These are phyloP conservation scores for Botrytis elliptica DNA, from an alignment of 2,329 filamentous ascomycete genomes.

Conservation along the genomic window DNA sequence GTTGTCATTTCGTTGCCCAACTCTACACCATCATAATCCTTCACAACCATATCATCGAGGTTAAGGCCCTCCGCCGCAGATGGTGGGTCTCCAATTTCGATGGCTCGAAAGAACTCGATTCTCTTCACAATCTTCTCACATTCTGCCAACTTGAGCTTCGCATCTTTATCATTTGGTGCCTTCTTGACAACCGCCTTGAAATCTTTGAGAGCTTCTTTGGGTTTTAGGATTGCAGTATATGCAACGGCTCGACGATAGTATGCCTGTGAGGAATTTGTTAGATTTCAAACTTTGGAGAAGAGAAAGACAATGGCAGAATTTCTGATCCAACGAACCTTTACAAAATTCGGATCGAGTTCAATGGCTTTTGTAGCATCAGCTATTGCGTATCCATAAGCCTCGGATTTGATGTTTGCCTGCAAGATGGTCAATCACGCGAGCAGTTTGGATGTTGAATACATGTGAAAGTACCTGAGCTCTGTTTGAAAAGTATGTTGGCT, in stretches of 20 bases:
- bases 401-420: conserved; percentile 90
- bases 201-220: conserved; percentile 84
- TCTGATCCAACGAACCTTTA: conserved; percentile 63
- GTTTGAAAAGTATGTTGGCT: conserved; percentile 92
- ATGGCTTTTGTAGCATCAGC: conserved; percentile 88
- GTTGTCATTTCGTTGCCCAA: conserved; percentile 85
- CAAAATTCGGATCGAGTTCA: conserved; percentile 80
- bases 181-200: conserved; percentile 89
- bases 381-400: conserved; percentile 91
- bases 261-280: conserved; percentile 54
- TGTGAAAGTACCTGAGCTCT: conserved; percentile 74
- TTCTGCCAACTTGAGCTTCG: conserved; percentile 84
- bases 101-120: conserved; percentile 89
- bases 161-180: conserved; percentile 85
- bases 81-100: conserved; percentile 87
- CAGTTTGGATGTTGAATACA: conserved; percentile 34
- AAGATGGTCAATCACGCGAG: conserved; percentile 50
- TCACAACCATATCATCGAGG: conserved; percentile 83
- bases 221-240: conserved; percentile 84
- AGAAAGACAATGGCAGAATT: background rate
- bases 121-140: conserved; percentile 94
- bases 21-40: conserved; percentile 78
- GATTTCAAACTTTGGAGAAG: background rate
- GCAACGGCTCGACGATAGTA: conserved; percentile 93
- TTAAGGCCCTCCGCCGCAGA: conserved; percentile 90